Conservation (phyloP, 1,284 basidiomycete genomes). For the Ustilago xerochloae region DNA sequence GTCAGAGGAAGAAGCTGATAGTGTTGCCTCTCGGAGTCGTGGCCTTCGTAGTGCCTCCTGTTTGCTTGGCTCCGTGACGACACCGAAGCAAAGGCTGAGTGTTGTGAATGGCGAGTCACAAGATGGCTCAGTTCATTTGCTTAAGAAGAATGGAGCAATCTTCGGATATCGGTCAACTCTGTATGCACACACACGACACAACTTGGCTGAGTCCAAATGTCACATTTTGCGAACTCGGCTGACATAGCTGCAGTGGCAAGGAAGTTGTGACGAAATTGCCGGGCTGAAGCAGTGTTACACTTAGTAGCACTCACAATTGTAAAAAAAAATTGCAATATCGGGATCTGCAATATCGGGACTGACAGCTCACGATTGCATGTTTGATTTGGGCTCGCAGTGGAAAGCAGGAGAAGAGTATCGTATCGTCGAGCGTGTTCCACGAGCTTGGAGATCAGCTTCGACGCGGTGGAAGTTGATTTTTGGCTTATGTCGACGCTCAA, state of each 20-base stretch:
- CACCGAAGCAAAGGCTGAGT: not conserved
- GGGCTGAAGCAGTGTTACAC: not conserved
- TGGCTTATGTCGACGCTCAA: slow-evolving; percentile 4
- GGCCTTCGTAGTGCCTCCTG: no score
- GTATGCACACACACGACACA: not conserved
- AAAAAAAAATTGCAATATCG: not conserved
- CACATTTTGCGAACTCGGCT: slow-evolving; percentile 1
- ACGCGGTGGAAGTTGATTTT: slow-evolving; percentile 26
- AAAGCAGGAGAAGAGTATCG: slow-evolving; percentile 26
- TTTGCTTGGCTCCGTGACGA: not conserved
- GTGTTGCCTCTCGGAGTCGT: no score
- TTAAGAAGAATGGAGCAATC: not conserved
- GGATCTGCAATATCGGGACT: not conserved
- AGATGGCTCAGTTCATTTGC: not conserved
- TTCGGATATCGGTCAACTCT: slow-evolving; percentile 9
- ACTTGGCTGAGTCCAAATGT: not conserved
- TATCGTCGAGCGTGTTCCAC: slow-evolving; percentile 19
- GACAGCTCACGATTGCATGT: not conserved
- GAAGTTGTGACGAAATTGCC: not conserved
- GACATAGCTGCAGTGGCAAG: not conserved
- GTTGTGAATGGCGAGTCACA: slow-evolving; percentile 1
- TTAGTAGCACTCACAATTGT: no score
- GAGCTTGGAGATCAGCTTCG: not conserved
- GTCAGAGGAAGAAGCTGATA: not conserved
- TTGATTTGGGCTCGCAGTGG: no score